A percentile compares a stretch with the other conserved stretches of the same genome.
Evolutionary conservation across 2,329 filamentous ascomycete species (phyloP).

Genomic region (Trichoderma sp.): DNA sequence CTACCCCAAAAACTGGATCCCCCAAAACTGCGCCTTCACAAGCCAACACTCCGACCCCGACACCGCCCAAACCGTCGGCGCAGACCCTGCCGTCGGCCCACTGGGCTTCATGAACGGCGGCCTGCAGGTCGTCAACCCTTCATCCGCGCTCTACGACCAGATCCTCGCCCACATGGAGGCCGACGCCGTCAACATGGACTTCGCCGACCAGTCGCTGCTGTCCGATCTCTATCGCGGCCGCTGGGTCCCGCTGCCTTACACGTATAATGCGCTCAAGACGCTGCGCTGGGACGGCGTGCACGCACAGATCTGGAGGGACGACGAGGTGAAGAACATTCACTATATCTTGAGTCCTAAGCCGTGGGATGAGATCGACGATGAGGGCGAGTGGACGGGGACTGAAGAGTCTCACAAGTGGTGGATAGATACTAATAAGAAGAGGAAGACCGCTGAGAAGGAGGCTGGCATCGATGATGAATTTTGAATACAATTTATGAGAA

Average conservation of each 20-base stretch:
- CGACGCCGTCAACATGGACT: constrained; percentile 51
- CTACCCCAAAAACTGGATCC: constrained; percentile 72
- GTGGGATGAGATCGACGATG: constrained; percentile 54
- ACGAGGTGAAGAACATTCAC: constrained; percentile 60
- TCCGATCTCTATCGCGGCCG: constrained; percentile 55
- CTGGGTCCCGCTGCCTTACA: constrained; percentile 61
- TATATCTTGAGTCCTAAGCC: constrained; percentile 64
- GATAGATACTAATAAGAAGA: constrained; percentile 50
- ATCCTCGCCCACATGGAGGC: constrained; percentile 54
- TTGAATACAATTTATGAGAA: constrained; percentile 17
- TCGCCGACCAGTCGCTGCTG: constrained; percentile 62
- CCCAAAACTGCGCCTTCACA: constrained; percentile 60
- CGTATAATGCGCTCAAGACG: constrained; percentile 66
- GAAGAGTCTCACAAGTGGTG: constrained; percentile 59
- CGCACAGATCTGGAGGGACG: constrained; percentile 57
- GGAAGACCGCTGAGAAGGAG: constrained; percentile 44
- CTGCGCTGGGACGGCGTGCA: constrained; percentile 56
- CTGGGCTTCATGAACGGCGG: constrained; percentile 49
- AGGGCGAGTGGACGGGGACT: constrained; percentile 46
- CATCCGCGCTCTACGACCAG: constrained; percentile 46
- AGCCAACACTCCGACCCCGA: constrained; percentile 51
- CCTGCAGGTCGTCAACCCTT: constrained; percentile 58
- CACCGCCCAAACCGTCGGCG: constrained; percentile 47
- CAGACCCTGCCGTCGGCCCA: constrained; percentile 47
- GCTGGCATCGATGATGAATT: constrained; percentile 36